phyloP scores from a whole-genome alignment of 2,329 filamentous ascomycete species.

The Ophiobolus disseminans region DNA sequence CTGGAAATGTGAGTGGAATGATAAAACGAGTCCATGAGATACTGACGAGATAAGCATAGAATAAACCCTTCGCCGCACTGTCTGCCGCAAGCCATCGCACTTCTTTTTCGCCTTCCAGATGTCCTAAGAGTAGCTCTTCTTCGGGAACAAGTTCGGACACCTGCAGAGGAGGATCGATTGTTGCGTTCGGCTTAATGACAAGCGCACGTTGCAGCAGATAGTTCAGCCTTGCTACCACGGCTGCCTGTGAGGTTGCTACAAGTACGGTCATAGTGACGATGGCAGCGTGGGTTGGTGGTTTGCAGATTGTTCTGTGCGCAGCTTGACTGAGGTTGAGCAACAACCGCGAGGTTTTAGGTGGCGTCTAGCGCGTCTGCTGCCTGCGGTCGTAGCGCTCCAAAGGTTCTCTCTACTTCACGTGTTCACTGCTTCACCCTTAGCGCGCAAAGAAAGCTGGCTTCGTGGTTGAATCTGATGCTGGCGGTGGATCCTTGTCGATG shows the following conservation, averaged over 20 bases:
- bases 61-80: slow-evolving; percentile 79
- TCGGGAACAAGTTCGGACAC: slow-evolving; percentile 47
- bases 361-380: too few relatives aligned
- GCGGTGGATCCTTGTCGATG: slow-evolving; percentile 14
- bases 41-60: slow-evolving; percentile 79
- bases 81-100: slow-evolving; percentile 74
- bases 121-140: slow-evolving; percentile 35
- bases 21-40: not conserved
- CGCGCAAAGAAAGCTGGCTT: too few relatives aligned
- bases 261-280: slow-evolving; percentile 35
- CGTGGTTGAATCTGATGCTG: too few relatives aligned
- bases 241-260: slow-evolving; percentile 31
- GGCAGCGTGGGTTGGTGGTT: not conserved
- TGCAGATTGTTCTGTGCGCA: not conserved
- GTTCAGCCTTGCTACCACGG: slow-evolving; percentile 45
- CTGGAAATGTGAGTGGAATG: slow-evolving; percentile 53
- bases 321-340: not conserved
- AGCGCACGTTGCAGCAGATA: slow-evolving; percentile 52
- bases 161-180: slow-evolving; percentile 55
- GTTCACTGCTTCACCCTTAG: too few relatives aligned
- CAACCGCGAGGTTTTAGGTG: too few relatives aligned
- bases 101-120: slow-evolving; percentile 55
- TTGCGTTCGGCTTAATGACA: slow-evolving; percentile 48
- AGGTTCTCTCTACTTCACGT: too few relatives aligned
- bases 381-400: too few relatives aligned